Evolutionary conservation across 129 eudicot species (phyloP).

Genomic region (Mikania micrantha): DNA sequence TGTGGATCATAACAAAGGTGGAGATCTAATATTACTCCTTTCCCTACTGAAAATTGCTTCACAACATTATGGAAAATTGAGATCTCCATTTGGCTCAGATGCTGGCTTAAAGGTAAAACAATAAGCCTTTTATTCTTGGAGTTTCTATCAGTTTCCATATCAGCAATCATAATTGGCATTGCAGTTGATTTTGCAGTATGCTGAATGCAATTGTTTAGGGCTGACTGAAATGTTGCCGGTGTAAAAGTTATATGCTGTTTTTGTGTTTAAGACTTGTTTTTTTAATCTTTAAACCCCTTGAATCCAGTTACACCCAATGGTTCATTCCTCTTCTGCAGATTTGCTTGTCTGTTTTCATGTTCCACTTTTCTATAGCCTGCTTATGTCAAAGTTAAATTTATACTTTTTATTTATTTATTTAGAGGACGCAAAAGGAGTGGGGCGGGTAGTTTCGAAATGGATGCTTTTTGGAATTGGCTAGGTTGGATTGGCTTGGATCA

Average conservation of each 20-base stretch:
- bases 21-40: constrained; percentile 60
- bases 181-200: constrained; percentile 1
- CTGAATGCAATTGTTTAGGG: neutral
- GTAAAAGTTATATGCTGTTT: neutral
- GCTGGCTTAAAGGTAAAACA: constrained; percentile 47
- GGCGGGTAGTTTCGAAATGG: neutral
- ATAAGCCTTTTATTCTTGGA: neutral
- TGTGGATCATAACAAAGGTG: constrained; percentile 42
- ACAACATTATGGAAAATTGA: constrained; percentile 89
- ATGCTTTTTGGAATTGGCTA: neutral
- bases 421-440: neutral
- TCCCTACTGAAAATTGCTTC: constrained; percentile 81
- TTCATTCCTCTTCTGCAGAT: neutral
- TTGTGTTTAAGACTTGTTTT: neutral
- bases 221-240: neutral
- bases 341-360: neutral
- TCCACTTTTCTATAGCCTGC: neutral
- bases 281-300: neutral
- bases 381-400: neutral
- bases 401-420: neutral
- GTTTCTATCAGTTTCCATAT: neutral
- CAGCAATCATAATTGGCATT: neutral
- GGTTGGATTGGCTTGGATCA: neutral
- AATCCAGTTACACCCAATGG: neutral
- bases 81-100: constrained; percentile 89